phyloP scores from a whole-genome alignment of 305 asterid species.

The Withania somnifera region DNA sequence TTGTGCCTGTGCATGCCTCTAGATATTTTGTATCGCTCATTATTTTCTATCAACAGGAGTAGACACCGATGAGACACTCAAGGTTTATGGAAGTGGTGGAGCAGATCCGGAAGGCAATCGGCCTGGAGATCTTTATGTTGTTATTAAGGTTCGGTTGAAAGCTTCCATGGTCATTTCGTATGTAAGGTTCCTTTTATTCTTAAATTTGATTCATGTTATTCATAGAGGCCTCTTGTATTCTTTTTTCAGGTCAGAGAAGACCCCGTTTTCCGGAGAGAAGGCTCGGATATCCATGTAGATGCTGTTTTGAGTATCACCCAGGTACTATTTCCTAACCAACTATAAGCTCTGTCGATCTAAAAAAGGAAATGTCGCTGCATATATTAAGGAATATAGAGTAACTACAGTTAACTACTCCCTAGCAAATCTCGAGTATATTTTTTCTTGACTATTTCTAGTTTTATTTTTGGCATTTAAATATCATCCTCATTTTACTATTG shows the following conservation, averaged over 20 bases:
- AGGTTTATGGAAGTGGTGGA: slow-evolving; percentile 81
- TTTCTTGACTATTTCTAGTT: background rate
- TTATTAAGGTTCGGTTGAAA: slow-evolving; percentile 44
- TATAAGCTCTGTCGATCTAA: background rate
- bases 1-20: background rate
- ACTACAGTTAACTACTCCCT: background rate
- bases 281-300: slow-evolving; percentile 88
- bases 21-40: background rate
- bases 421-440: background rate
- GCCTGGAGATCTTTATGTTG: slow-evolving; percentile 80
- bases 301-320: slow-evolving; percentile 78
- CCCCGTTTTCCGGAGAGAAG: slow-evolving; percentile 94
- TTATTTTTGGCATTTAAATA: background rate
- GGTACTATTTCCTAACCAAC: slow-evolving; percentile 30
- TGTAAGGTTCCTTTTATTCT: background rate
- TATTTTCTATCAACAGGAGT: slow-evolving; percentile 44
- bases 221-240: background rate
- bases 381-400: background rate
- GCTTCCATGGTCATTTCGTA: background rate
- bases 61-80: slow-evolving; percentile 63
- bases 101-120: slow-evolving; percentile 96
- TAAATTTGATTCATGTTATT: background rate
- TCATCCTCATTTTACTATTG: background rate
- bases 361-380: background rate
- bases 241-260: slow-evolving; percentile 80